Conservation (phyloP, 495 filamentous ascomycete species). For the Podospora appendiculata region DNA sequence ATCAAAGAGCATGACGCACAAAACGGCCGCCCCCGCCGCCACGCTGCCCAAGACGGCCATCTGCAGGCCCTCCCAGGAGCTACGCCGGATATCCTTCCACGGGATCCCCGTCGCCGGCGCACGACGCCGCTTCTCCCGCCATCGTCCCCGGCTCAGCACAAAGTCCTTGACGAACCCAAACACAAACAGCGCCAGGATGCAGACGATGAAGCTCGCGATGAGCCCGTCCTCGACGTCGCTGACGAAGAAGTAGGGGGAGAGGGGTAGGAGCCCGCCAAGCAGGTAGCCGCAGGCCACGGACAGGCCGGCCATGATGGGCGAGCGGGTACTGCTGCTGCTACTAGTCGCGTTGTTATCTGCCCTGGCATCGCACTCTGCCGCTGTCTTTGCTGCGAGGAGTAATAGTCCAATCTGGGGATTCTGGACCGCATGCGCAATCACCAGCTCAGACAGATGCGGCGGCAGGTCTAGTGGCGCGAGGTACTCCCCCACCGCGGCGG, state of each 20-base stretch:
- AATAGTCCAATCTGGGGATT: background rate
- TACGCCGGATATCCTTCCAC: background rate
- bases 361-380: background rate
- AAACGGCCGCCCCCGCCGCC: background rate
- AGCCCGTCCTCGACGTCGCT: constrained; percentile 26
- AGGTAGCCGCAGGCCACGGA: constrained; percentile 47
- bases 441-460: background rate
- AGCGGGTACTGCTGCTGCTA: background rate
- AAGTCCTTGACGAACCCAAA: constrained; percentile 45
- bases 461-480: background rate
- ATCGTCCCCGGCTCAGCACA: background rate
- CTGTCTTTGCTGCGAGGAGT: background rate
- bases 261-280: constrained; percentile 46
- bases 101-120: background rate
- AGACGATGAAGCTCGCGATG: constrained; percentile 42
- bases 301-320: constrained; percentile 22
- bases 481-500: background rate
- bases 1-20: background rate
- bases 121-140: background rate
- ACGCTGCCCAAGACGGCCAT: background rate
- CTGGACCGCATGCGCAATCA: background rate
- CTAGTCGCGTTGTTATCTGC: background rate
- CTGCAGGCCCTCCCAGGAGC: background rate
- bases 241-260: constrained; percentile 48
- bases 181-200: constrained; percentile 38